Evolutionary conservation across 805 yeast genomes (phyloP).

Genomic region (Ogataea haglerorum): DNA sequence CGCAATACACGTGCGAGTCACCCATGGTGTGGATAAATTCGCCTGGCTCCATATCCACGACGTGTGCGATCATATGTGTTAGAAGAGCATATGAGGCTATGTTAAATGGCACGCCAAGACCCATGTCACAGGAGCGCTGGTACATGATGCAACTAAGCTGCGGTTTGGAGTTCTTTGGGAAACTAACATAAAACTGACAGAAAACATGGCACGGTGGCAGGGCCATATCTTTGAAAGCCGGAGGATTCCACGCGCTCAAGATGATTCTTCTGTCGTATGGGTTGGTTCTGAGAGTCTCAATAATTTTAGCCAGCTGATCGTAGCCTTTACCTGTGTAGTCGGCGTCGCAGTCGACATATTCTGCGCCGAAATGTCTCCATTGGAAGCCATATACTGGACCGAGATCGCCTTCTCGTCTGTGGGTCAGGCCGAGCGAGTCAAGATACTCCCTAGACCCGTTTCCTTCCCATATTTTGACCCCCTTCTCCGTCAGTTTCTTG

Average conservation of each 20-base stretch:
- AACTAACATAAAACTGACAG: constrained; percentile 89
- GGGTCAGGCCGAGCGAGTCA: constrained; percentile 74
- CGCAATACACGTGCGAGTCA: constrained; percentile 91
- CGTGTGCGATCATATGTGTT: constrained; percentile 92
- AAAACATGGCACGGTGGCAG: constrained; percentile 98
- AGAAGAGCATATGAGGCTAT: constrained; percentile 94
- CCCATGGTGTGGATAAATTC: constrained; percentile 95
- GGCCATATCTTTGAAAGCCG: constrained; percentile 92
- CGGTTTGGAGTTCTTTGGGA: constrained; percentile 62
- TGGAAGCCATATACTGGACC: constrained; percentile 99
- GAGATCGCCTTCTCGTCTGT: constrained; percentile 87
- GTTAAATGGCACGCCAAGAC: constrained; percentile 98
- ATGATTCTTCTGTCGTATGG: constrained; percentile 95
- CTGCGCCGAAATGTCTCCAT: constrained; percentile 99
- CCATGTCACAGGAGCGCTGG: constrained; percentile 99
- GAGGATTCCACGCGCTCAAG: constrained; percentile 98
- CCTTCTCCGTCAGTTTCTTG: constrained; percentile 68
- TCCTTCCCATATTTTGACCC: constrained; percentile 99
- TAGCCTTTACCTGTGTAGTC: constrained; percentile 86
- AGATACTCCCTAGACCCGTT: constrained; percentile 91
- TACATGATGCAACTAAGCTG: constrained; percentile 83
- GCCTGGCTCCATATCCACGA: constrained; percentile 94
- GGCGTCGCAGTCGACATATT: constrained; percentile 78
- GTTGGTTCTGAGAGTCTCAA: constrained; percentile 73
- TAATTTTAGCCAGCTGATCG: constrained; percentile 82